Percentiles rank a stretch among this genome's conserved stretches.
Evolutionary conservation across 2,329 filamentous ascomycete species (phyloP).

Genomic region (Diaporthe amygdali): DNA sequence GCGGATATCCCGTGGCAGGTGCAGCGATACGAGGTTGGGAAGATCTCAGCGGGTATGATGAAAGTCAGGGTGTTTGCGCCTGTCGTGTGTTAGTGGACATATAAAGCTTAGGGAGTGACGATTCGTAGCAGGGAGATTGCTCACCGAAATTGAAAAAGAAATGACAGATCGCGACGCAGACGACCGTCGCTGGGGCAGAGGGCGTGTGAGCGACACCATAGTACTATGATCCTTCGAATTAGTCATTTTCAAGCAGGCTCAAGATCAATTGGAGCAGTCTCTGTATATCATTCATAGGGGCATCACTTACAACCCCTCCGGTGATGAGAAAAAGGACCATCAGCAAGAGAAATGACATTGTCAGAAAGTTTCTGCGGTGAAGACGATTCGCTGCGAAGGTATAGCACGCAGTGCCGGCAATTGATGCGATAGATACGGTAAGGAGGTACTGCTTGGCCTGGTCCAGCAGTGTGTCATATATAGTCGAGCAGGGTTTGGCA

Average conservation of each 20-base stretch:
- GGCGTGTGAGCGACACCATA: constrained; percentile 49
- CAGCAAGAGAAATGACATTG: constrained; percentile 52
- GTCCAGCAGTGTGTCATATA: constrained; percentile 56
- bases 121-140: constrained; percentile 19
- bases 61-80: constrained; percentile 68
- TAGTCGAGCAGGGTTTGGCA: constrained; percentile 54
- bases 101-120: background rate
- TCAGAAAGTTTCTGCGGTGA: constrained; percentile 55
- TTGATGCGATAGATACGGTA: constrained; percentile 57
- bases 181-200: constrained; percentile 51
- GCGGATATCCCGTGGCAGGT: constrained; percentile 68
- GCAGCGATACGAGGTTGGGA: constrained; percentile 67
- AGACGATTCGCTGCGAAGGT: constrained; percentile 53
- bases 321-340: constrained; percentile 53
- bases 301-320: constrained; percentile 37
- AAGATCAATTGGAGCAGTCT: no score
- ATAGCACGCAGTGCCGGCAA: constrained; percentile 55
- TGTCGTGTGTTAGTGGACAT: constrained; percentile 27
- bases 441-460: constrained; percentile 59
- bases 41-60: constrained; percentile 68
- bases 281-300: constrained; percentile 36
- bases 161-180: constrained; percentile 57
- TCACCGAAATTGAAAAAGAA: constrained; percentile 61
- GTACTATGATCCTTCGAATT: constrained; percentile 34
- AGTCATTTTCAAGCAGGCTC: no score